Evolutionary conservation across 2,329 filamentous ascomycete genomes (phyloP), one percentile per base, ranked within the genome.

Genomic region (Xylariomycetidae sp.): DNA sequence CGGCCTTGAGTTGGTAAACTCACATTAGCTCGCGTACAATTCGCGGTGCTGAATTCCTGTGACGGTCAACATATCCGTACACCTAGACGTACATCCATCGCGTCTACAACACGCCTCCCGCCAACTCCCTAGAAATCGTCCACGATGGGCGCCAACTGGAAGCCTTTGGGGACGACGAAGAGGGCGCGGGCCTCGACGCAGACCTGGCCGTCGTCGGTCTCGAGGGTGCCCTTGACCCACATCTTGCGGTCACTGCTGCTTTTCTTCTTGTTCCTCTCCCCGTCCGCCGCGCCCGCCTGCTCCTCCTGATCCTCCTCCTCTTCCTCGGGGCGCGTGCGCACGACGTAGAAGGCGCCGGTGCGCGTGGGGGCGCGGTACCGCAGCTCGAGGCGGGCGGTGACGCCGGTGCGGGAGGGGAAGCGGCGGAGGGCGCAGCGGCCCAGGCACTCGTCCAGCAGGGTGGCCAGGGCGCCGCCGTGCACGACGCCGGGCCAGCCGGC

Each of bases 381-480:
- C 30, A 88, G 52, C 39, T 74, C 63, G 20, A 81, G 56, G 32
- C 67, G 70, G 25, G 78, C 65, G 49, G 77, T 71, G 44, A 80
- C 59, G 48, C 74, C 70, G 20, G 68, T 70, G 27, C 63, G 58
- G 7, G 56, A 59, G 2, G 65, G 63, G 40, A 76, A 65, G 19
- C 56, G 51, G 28, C 58, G 53, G 35, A 76, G 61, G 9, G 74
- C 76, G 39, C 75, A 78, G 26, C 80, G 67, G n/a, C 77, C 76
- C 40, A 85, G 65, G 32, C 70, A 73, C 62, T 88, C 84, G 54
- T 85, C 75, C 23, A 88, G 59, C 4, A 85, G 56, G 1, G 79
- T 86, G 6, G 79, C 80, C 30, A 84, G 67, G 6, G 71, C 66
- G 10, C 84, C 84, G 35, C 84, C 84, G 60, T 90, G 84, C 32